These are phyloP conservation scores for Cornus suecica DNA, from an alignment of 148 eudicot genomes.

Conservation along the genomic window DNA sequence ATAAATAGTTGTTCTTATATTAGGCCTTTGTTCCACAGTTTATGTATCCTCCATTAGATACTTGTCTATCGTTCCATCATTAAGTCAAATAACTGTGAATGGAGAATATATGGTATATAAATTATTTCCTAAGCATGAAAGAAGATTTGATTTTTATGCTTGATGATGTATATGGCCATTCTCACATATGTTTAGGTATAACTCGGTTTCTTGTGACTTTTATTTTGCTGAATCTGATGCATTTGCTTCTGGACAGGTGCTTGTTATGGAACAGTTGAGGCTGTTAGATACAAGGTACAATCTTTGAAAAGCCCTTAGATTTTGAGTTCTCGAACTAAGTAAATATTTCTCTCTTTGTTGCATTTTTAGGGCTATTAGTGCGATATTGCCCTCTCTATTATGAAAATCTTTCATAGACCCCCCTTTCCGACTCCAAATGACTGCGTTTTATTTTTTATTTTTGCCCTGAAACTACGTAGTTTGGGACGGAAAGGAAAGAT, in stretches of 20 bases:
- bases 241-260: slow-evolving; percentile 52
- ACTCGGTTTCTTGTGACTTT: not conserved
- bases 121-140: not conserved
- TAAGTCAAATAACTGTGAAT: not conserved
- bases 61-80: not conserved
- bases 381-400: too few relatives aligned
- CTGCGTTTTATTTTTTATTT: too few relatives aligned
- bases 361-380: too few relatives aligned
- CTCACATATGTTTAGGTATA: not conserved
- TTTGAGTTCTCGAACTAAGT: not conserved
- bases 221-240: not conserved
- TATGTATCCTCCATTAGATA: not conserved
- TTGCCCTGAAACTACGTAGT: too few relatives aligned
- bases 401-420: too few relatives aligned
- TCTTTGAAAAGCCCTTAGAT: not conserved
- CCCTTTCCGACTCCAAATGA: too few relatives aligned
- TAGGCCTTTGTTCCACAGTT: not conserved
- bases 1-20: not conserved
- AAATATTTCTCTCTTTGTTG: not conserved
- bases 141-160: not conserved
- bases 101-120: not conserved
- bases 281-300: slow-evolving; percentile 73
- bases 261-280: slow-evolving; percentile 89
- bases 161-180: not conserved
- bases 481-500: too few relatives aligned